Evolutionary conservation across 768 basidiomycete species (phyloP).

Genomic region (Wakefieldia striispora): DNA sequence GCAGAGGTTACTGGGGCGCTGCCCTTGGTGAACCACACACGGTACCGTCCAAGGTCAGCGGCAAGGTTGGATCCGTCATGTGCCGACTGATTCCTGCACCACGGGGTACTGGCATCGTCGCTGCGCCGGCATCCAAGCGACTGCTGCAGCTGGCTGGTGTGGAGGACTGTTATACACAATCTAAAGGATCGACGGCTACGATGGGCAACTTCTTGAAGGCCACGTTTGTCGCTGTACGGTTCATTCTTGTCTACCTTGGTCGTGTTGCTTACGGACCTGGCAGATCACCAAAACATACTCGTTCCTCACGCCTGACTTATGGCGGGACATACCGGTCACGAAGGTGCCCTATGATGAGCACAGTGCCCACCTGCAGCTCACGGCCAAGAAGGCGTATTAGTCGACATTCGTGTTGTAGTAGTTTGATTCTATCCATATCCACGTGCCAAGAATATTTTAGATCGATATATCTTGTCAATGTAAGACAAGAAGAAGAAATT

Average conservation of each 20-base stretch:
- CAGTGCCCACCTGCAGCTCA: constrained; percentile 86
- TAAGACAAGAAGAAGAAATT: neutral
- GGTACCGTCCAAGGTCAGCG: constrained; percentile 96
- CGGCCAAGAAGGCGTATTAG: constrained; percentile 74
- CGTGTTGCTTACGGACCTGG: neutral
- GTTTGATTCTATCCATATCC: no score
- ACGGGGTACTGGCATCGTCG: constrained; percentile 98
- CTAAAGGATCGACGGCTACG: constrained; percentile 97
- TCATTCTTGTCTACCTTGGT: neutral
- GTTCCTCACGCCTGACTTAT: constrained; percentile 97
- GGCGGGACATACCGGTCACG: constrained; percentile 90
- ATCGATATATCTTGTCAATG: no score
- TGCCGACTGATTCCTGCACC: constrained; percentile 98
- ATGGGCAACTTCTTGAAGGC: constrained; percentile 99
- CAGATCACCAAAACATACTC: constrained; percentile 98
- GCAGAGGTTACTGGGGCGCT: constrained; percentile 99
- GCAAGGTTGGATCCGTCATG: constrained; percentile 99
- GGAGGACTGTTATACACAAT: constrained; percentile 96
- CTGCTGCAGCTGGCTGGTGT: constrained; percentile 97
- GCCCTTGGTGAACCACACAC: constrained; percentile 99
- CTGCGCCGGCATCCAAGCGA: constrained; percentile 96
- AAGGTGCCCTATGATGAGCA: constrained; percentile 94
- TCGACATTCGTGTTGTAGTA: constrained; percentile 3
- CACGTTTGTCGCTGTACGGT: constrained; percentile 83
- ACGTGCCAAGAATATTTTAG: neutral